Evolutionary conservation across 805 yeast genomes (phyloP).

Genomic region (Lipomyces starkeyi): DNA sequence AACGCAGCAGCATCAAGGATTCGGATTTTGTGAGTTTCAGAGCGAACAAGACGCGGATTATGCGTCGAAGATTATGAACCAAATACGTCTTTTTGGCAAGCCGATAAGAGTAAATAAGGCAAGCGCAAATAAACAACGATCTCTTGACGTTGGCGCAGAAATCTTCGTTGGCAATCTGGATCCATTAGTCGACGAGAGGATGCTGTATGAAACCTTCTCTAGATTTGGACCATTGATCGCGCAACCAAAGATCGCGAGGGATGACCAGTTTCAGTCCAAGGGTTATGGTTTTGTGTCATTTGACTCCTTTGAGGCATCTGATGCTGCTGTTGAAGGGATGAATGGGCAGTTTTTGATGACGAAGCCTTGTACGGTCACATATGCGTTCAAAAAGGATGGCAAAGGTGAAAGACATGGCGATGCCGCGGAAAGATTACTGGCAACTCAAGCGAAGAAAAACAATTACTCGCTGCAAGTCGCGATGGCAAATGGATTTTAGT

Average conservation of each 20-base stretch:
- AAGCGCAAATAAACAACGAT: constrained; percentile 44
- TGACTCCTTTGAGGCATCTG: constrained; percentile 69
- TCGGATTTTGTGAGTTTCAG: constrained; percentile 80
- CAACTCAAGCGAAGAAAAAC: constrained; percentile 61
- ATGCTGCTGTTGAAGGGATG: constrained; percentile 71
- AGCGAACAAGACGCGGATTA: constrained; percentile 70
- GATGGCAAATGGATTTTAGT: constrained; percentile 6
- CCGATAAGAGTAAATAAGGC: constrained; percentile 63
- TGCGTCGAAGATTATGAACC: constrained; percentile 63
- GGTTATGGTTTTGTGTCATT: constrained; percentile 73
- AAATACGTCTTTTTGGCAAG: constrained; percentile 66
- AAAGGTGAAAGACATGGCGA: constrained; percentile 76
- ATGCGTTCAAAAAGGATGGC: constrained; percentile 71
- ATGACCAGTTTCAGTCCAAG: constrained; percentile 53
- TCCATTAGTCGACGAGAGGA: constrained; percentile 65
- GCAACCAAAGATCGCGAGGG: constrained; percentile 59
- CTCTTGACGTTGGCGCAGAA: constrained; percentile 63
- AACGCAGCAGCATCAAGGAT: constrained; percentile 76
- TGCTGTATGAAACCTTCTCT: constrained; percentile 62
- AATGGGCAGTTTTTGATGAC: constrained; percentile 74
- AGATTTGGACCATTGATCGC: constrained; percentile 68
- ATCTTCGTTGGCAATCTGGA: constrained; percentile 73
- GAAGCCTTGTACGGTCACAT: constrained; percentile 62
- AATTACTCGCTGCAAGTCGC: constrained; percentile 37
- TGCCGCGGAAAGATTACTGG: constrained; percentile 71